Base-by-base conservation (phyloP, 306 rosid genomes). In the Chamaecrista fasciculata region DNA sequence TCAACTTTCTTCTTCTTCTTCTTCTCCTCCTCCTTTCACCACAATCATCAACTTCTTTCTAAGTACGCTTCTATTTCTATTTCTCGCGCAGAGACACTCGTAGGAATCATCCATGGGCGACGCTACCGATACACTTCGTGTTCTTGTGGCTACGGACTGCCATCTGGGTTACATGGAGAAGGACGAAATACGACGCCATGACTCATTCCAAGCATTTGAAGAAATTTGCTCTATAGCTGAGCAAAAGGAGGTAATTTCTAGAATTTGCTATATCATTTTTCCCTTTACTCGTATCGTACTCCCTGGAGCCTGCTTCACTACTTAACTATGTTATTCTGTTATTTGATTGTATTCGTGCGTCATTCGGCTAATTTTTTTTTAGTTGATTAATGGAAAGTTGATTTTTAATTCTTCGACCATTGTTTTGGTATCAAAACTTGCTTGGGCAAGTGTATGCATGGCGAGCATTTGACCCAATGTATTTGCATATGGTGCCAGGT, bases 151-250 rank as follows among this genome's bases (percentile, higher is more conserved):
- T 7, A 90, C 98, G 3, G 98, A 94, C 73, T 94, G 96, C 69
- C 98, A 94, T 80, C 78, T 94, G 47, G 98, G 98, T 5, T 94
- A 94, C 72, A 82, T 94, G 95, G 98, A 94, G 86, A 90, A 94
- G 80, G 98, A 94, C 75, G 98, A 94, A 78, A 63, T 94, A 39
- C 87, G 98, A 8, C 92, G 98, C 55, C 96, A 94, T 63, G 97
- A 94, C 78, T 90, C 98, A 0, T 94, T 94, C 58, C 87, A 87
- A 69, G 90, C 98, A 37, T 94, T 94, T 66, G 91, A 94, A 37
- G 98, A 94, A 82, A 90, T 94, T 70, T 94, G 97, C 78, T 85
- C 95, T 44, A 83, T 94, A 20, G 98, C 98, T 1, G 87, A 80
- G 46, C 80, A 83, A 49, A 89, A 88, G 49, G 39, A 83, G 24